These are phyloP conservation scores for Phlebopus sp. DNA, from an alignment of 1,284 basidiomycete species.

Conservation along the genomic window DNA sequence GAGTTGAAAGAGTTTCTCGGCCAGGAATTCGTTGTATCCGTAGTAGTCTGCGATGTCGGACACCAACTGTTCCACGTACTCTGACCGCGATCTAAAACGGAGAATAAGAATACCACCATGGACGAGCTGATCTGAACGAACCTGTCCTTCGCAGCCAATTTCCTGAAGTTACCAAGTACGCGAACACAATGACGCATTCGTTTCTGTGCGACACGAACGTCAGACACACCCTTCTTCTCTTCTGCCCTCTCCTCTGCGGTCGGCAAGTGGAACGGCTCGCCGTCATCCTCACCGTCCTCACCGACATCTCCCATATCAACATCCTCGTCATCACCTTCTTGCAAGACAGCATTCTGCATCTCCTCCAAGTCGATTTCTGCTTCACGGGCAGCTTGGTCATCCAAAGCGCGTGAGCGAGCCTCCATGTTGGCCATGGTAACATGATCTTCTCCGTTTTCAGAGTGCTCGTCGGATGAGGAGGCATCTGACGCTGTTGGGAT, in stretches of 20 bases:
- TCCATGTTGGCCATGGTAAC: constrained; percentile 77
- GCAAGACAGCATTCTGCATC: constrained; percentile 49
- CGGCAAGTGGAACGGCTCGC: constrained; percentile 70
- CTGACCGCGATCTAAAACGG: constrained; percentile 69
- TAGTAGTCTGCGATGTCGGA: constrained; percentile 93
- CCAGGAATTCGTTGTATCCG: constrained; percentile 96
- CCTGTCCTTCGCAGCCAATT: constrained; percentile 68
- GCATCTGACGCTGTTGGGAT: constrained; percentile 51
- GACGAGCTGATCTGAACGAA: constrained; percentile 36
- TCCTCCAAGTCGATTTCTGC: constrained; percentile 70
- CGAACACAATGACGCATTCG: constrained; percentile 88
- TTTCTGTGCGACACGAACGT: constrained; percentile 82
- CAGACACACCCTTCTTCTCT: constrained; percentile 72
- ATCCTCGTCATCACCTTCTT: constrained; percentile 54
- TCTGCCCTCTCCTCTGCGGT: constrained; percentile 80
- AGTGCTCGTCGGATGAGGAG: constrained; percentile 44
- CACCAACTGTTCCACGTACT: constrained; percentile 88
- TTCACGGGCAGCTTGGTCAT: constrained; percentile 61
- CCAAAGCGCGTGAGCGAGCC: constrained; percentile 68
- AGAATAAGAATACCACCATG: constrained; percentile 16
- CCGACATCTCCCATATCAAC: constrained; percentile 54
- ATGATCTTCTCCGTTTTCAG: constrained; percentile 50
- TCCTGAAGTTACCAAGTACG: constrained; percentile 75
- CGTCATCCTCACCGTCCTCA: constrained; percentile 53
- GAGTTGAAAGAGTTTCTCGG: constrained; percentile 91